phyloP scores from a whole-genome alignment of 169 alveolate species.

The Plasmodium gonderi region DNA sequence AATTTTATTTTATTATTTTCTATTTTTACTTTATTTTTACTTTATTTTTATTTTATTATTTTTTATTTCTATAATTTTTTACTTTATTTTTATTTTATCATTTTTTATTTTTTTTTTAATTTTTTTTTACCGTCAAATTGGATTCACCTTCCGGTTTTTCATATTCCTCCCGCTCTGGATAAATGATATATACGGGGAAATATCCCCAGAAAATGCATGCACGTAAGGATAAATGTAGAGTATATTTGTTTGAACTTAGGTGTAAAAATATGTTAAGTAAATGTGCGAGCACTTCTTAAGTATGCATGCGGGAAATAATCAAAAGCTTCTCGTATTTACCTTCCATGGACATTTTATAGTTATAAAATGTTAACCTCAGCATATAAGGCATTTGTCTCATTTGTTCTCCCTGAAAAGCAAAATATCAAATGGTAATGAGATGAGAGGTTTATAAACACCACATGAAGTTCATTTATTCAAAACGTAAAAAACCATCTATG shows the following conservation, averaged over 20 bases:
- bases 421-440: background rate
- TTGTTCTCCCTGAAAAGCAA: conserved; percentile 33
- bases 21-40: no score
- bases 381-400: conserved; percentile 24
- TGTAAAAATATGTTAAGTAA: no score
- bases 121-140: background rate
- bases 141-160: background rate
- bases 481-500: background rate
- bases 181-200: background rate
- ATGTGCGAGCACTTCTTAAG: no score
- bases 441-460: no score
- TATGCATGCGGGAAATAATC: background rate
- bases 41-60: no score
- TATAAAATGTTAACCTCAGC: conserved; percentile 19
- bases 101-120: background rate
- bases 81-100: background rate
- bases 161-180: background rate
- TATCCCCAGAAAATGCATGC: background rate
- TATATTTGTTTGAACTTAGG: no score
- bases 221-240: background rate
- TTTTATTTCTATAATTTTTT: background rate
- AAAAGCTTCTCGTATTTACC: background rate
- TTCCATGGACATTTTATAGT: conserved; percentile 35
- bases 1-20: no score
- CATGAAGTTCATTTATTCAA: no score